Base-by-base conservation (phyloP, 1,284 basidiomycete genomes). In the Boletellus dicymbophilus region DNA sequence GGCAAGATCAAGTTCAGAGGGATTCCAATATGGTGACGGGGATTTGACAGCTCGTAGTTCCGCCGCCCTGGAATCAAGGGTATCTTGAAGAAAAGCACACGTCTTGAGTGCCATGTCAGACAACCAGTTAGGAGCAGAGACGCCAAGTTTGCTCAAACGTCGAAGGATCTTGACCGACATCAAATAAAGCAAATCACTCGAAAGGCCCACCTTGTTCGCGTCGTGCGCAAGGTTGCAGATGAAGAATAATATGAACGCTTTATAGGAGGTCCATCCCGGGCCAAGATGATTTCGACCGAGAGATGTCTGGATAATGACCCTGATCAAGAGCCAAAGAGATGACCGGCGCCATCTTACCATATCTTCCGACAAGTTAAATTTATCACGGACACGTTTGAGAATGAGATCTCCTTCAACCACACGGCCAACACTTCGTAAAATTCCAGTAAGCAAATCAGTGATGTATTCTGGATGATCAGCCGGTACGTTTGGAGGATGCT, bases 291-390 rank as follows among this genome's bases (percentile, higher is more conserved):
- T 23, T 7, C 26, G 27, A 38, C 30, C 44, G 22, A 38, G 21
- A 10, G 44, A 38, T 18, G 21, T 46, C 15, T 46, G 44, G 21
- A 45, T 45, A 13, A 36, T 20, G 16, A 45, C 26, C 8, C 36
- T 21, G 18, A n/a, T 37, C n/a, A 43, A 22, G 9, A 33, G 31
- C 42, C 70, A 71, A 7, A 71, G 50, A 3, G 69, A 52, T 3
- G 67, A 68, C n/a, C 71, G 65, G 12, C 65, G 59, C 72, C 65
- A 43, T 16, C n/a, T n/a, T n/a, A n/a, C n/a, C n/a, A n/a, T n/a
- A n/a, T n/a, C n/a, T n/a, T n/a, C n/a, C n/a, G n/a, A n/a, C n/a
- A n/a, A n/a, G n/a, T n/a, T n/a, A n/a, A n/a, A n/a, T n/a, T n/a
- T n/a, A 9, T 30, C 21, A 20, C 36, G 21, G 12, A 37, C 21